Evolutionary conservation across 306 rosid genomes (phyloP), one percentile per base, ranked within the genome.

Genomic region (Acmispon strigosus): DNA sequence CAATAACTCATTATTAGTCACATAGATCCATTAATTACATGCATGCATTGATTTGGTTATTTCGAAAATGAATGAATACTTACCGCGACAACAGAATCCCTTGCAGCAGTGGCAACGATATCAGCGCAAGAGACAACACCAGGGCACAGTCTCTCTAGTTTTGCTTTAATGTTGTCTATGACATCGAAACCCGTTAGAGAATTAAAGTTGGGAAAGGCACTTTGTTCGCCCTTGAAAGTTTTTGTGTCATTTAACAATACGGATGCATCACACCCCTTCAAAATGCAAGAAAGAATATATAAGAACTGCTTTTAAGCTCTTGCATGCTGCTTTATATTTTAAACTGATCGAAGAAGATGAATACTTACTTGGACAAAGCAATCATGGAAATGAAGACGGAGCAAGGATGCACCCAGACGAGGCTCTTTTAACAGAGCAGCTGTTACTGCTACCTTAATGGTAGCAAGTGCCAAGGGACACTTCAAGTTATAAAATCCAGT

Each of bases 401-500:
- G 88, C 72, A 85, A 60, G 3, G 87, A 88, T 1, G 88, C 90
- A n/a, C 90, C 86, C 86, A 86, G 79, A 62, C 94, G 90, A 39
- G 66, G 60, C 39, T 88, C 90, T 0, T 15, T 72, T 1, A 10
- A 5, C 1, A 88, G 86, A 0, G 84, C 87, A 0, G 53, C 2
- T 5, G 0, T 12, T 12, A 88, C 86, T 0, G 15, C 53, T 0
- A 39, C 18, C 42, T 53, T 74, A n/a, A 88, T 82, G 65, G 50
- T 80, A 24, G 14, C 10, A 10, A 81, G 78, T 6, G 79, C 90
- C 0, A 9, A 18, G 2, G 90, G 90, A 24, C 90, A 88, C 0
- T 49, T 74, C 8, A 3, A 5, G 0, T 0, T 2, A n/a, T 86
- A 86, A 69, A 80, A 81, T 2, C 0, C 2, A 9, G 84, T 1